Percentiles rank a stretch among this genome's conserved stretches.
phyloP scores from a whole-genome alignment of 2,329 filamentous ascomycete species.

The Phialemoniopsis sp. region DNA sequence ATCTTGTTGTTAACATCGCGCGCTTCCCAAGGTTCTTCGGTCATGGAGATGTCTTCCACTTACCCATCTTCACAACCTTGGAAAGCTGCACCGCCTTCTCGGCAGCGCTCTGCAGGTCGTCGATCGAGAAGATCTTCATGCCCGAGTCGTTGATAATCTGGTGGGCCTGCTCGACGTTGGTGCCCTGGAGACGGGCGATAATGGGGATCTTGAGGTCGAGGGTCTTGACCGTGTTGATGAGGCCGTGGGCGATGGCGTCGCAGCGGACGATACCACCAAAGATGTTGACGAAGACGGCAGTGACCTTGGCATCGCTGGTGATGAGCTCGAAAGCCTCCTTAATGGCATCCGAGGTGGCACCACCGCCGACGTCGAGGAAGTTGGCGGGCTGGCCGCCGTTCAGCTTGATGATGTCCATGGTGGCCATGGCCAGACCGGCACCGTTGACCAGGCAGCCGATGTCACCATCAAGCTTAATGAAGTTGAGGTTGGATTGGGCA shows the following conservation, averaged over 20 bases:
- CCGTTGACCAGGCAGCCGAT: slow-evolving; percentile 99
- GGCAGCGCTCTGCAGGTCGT: slow-evolving; percentile 93
- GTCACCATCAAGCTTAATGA: slow-evolving; percentile 99
- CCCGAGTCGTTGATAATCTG: slow-evolving; percentile 93
- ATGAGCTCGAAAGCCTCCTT: slow-evolving; percentile 98
- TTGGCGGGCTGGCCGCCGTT: slow-evolving; percentile 95
- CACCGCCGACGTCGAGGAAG: slow-evolving; percentile 98
- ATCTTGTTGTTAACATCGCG: slow-evolving; percentile 14
- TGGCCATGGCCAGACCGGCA: slow-evolving; percentile 98
- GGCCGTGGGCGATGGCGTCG: slow-evolving; percentile 92
- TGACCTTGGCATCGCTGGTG: slow-evolving; percentile 96
- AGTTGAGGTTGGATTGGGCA: slow-evolving; percentile 92
- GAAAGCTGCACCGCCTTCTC: slow-evolving; percentile 99
- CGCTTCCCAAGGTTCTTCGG: background rate
- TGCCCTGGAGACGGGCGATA: slow-evolving; percentile 94
- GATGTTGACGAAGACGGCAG: slow-evolving; percentile 99
- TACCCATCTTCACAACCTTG: slow-evolving; percentile 98
- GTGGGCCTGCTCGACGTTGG: slow-evolving; percentile 94
- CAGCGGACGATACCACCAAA: slow-evolving; percentile 98
- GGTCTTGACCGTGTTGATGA: slow-evolving; percentile 90
- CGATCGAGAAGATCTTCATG: slow-evolving; percentile 99
- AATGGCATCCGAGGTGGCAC: slow-evolving; percentile 94
- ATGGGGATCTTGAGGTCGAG: slow-evolving; percentile 97
- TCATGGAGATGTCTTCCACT: slow-evolving; percentile 28
- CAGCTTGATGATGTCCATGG: slow-evolving; percentile 99